Evolutionary conservation across 768 basidiomycete species (phyloP).

Genomic region (Leccinum ochraceum): DNA sequence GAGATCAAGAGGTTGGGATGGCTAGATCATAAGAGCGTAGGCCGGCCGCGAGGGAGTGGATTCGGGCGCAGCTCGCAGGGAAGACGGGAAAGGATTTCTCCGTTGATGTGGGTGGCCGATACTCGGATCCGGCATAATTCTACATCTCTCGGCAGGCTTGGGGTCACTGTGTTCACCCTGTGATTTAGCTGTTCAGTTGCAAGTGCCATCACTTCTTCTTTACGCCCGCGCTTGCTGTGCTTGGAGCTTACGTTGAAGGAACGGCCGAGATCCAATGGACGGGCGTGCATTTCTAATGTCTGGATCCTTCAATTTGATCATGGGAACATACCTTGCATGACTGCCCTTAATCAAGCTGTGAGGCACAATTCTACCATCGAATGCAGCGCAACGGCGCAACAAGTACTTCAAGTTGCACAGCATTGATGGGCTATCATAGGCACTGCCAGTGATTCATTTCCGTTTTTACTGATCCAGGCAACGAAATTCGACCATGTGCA

Average conservation of each 20-base stretch:
- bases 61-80: conserved; percentile 77
- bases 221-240: too few relatives aligned
- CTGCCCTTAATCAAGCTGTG: background rate
- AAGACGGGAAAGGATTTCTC: conserved; percentile 97
- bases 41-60: conserved; percentile 76
- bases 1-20: conserved; percentile 79
- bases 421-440: background rate
- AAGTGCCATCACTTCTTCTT: background rate
- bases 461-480: background rate
- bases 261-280: too few relatives aligned
- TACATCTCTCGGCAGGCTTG: too few relatives aligned
- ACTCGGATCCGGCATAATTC: background rate
- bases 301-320: too few relatives aligned
- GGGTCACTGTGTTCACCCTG: too few relatives aligned
- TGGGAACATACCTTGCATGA: background rate
- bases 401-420: background rate
- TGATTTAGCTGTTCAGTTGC: too few relatives aligned
- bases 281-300: too few relatives aligned
- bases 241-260: too few relatives aligned
- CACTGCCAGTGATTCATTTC: background rate
- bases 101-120: conserved; percentile 67
- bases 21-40: conserved; percentile 71
- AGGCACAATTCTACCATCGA: background rate
- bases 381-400: background rate
- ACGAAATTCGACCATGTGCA: background rate